A percentile compares a stretch with the other conserved stretches of the same genome.
phyloP scores from a whole-genome alignment of 2,329 filamentous ascomycete genomes.

The Ilyonectria robusta region DNA sequence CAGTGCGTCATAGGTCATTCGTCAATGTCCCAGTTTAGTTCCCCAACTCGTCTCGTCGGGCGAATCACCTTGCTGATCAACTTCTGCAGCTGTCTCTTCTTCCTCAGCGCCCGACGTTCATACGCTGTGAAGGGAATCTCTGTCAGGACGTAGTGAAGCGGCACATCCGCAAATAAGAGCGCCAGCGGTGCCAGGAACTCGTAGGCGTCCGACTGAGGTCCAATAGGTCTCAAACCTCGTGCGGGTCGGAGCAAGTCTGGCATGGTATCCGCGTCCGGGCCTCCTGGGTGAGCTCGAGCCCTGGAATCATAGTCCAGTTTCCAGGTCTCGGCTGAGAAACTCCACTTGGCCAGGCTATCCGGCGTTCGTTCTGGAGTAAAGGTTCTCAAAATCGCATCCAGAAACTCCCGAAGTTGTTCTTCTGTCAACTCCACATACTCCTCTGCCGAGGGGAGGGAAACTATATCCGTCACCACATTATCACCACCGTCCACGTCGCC shows the following conservation, averaged over 20 bases:
- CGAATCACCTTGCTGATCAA: conserved; percentile 8
- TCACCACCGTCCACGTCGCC: not conserved
- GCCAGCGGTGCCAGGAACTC: conserved; percentile 27
- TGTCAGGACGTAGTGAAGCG: conserved; percentile 3
- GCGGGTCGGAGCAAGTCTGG: conserved; percentile 4
- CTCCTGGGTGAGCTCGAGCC: not conserved
- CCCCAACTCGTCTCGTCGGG: not conserved
- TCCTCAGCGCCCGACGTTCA: conserved; percentile 19
- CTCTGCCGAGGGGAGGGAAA: not conserved
- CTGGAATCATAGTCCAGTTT: conserved; percentile 17
- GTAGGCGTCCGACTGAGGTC: conserved; percentile 18
- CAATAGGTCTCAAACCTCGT: not conserved
- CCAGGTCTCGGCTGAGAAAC: conserved; percentile 25
- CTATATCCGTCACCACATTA: not conserved
- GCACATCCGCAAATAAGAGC: conserved; percentile 20
- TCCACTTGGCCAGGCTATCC: conserved; percentile 23
- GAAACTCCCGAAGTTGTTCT: conserved; percentile 27
- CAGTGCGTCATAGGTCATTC: not conserved
- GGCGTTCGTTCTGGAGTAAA: conserved; percentile 24
- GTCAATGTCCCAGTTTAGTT: conserved; percentile 17
- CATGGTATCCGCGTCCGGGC: not conserved
- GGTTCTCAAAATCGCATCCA: conserved; percentile 24
- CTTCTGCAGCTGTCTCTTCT: conserved; percentile 21
- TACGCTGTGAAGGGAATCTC: conserved; percentile 17
- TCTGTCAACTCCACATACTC: conserved; percentile 28